Base-by-base conservation (phyloP, 1,284 basidiomycete species). In the Puccinia hordei region DNA sequence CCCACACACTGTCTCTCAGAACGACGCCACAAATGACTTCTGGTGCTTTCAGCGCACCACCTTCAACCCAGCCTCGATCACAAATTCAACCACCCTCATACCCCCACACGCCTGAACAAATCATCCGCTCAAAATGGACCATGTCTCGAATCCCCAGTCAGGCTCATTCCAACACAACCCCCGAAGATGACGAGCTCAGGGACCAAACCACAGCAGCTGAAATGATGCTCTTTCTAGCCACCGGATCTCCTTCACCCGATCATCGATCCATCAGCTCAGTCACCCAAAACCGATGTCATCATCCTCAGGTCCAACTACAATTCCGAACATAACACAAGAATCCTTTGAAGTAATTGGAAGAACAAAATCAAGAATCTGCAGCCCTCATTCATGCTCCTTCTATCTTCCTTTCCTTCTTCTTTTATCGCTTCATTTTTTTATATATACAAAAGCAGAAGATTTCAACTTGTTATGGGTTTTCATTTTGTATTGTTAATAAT, bases 201-300 rank as follows among this genome's bases (percentile, higher is more conserved):
- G 76, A 69, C 49, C 68, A 72, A 61, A 49, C 65, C n/a, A 79
- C 65, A 24, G 76, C 65, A 6, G 76, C 76, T 4, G 76, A 79
- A 61, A 55, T 79, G 41, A 79, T 79, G 76, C 76, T 79, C 41
- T 79, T 71, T 30, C 51, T 79, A 10, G 76, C 76, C 51, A 68
- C 75, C 66, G 76, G 66, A 38, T 79, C 76, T 13, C 76, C 76
- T 22, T 68, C 61, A 19, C 76, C 76, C 22, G 55, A 61, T n/a
- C 38, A 61, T 46, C 72, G 72, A 33, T 57, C 57, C 12, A 59
- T 72, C 46, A 53, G n/a, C 30, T 72, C 69, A 2, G 69, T 72
- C 49, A 55, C 69, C 33, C 69, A 53, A 33, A 51, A 55, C 49
- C 24, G 33, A 33, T 38, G 30, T 30, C 69, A 35, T 55, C 69